phyloP scores from a whole-genome alignment of 1,284 basidiomycete species.

The Leccinum solheimii region DNA sequence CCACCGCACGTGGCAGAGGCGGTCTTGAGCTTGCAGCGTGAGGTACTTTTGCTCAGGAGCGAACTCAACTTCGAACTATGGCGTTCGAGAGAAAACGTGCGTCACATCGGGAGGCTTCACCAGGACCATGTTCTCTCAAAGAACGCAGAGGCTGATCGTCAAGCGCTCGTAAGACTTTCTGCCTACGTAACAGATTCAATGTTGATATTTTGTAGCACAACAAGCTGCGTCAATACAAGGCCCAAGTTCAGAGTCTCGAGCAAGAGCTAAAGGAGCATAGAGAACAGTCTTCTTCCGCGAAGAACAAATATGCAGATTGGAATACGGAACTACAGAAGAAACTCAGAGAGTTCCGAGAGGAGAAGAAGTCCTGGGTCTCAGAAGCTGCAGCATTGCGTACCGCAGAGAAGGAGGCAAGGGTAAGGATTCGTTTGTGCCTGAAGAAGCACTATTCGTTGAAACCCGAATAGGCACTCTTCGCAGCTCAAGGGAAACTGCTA shows the following conservation, averaged over 20 bases:
- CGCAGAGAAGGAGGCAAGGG: slow-evolving; percentile 64
- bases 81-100: slow-evolving; percentile 74
- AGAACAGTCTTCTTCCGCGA: slow-evolving; percentile 59
- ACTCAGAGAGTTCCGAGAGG: slow-evolving; percentile 62
- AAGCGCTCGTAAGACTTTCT: slow-evolving; percentile 64
- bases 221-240: slow-evolving; percentile 70
- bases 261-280: slow-evolving; percentile 64
- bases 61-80: slow-evolving; percentile 83
- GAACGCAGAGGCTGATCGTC: slow-evolving; percentile 75
- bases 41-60: slow-evolving; percentile 69
- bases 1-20: slow-evolving; percentile 56
- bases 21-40: slow-evolving; percentile 68
- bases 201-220: slow-evolving; percentile 56
- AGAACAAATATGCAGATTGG: slow-evolving; percentile 72
- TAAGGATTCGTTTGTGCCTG: slow-evolving; percentile 25
- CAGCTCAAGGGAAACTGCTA: slow-evolving; percentile 65
- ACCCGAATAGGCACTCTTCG: slow-evolving; percentile 57
- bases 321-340: slow-evolving; percentile 68
- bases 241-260: slow-evolving; percentile 61
- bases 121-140: slow-evolving; percentile 69
- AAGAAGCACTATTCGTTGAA: slow-evolving; percentile 6
- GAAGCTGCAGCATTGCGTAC: slow-evolving; percentile 64
- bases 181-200: not conserved
- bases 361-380: slow-evolving; percentile 64
- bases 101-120: slow-evolving; percentile 76